These are phyloP conservation scores for Apostasia shenzhenica DNA, from an alignment of 106 monocot genomes.

Conservation along the genomic window DNA sequence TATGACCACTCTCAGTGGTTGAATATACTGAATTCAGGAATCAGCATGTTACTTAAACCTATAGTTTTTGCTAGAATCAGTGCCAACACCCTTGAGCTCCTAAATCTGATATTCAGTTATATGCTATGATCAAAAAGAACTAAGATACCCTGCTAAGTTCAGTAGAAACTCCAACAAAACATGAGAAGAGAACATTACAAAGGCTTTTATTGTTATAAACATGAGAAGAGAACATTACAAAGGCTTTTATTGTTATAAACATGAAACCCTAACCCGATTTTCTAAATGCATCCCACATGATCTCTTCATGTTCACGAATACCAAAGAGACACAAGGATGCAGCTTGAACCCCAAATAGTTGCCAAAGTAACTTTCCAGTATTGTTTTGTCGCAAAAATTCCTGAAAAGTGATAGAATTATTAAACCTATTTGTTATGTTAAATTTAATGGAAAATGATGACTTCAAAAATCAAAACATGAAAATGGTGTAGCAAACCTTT, in stretches of 20 bases:
- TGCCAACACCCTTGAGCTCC: not conserved
- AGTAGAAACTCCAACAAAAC: no score
- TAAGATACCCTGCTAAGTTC: no score
- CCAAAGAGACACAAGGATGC: constrained; percentile 82
- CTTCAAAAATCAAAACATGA: not conserved
- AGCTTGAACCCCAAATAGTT: constrained; percentile 80
- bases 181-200: no score
- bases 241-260: not conserved
- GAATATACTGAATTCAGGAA: constrained; percentile 1
- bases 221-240: no score
- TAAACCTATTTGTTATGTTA: no score
- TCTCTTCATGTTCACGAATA: constrained; percentile 77
- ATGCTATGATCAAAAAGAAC: no score
- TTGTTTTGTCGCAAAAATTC: constrained; percentile 98
- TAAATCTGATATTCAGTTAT: not conserved
- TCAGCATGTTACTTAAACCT: not conserved
- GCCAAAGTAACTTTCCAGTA: constrained; percentile 93
- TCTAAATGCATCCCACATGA: constrained; percentile 88
- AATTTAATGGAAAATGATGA: no score
- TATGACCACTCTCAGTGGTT: not conserved
- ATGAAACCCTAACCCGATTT: constrained; percentile 30
- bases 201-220: not conserved
- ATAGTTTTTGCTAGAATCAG: not conserved
- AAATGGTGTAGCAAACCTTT: constrained; percentile 46
- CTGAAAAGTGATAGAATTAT: constrained; percentile 24